Base-by-base conservation (phyloP, 257 asterid species). In the Nyctanthes arbortristis region DNA sequence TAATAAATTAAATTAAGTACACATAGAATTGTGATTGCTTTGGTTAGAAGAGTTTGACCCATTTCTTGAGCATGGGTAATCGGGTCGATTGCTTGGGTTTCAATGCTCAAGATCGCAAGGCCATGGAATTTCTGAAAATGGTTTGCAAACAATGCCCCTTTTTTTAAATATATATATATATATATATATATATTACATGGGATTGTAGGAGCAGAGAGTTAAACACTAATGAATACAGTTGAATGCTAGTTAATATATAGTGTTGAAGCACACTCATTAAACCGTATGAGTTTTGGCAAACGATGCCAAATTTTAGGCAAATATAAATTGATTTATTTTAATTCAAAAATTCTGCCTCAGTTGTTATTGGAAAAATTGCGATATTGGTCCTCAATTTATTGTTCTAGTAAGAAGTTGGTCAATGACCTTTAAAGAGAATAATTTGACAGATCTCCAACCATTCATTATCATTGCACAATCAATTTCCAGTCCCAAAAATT, bases 51-150 rank as follows among this genome's bases (percentile, higher is more conserved):
- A 29, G 22, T 65, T 78, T 75, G 81, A 76, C 77, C 68, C 64
- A 69, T 75, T 43, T 75, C 31, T 35, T 34, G 45, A 61, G 63
- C 40, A 72, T 73, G 24, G 54, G 54, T 43, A 77, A 63, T 63
- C 72, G 73, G 61, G 74, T 72, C 66, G 60, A 63, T 75, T 79
- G 83, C 81, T 60, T 75, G 58, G 75, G 73, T 63, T 73, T 40
- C 52, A 56, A 63, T 65, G 45, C 55, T 77, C 86, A 22, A 71
- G 52, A 73, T 57, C 30, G 34, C 25, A 35, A 29, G 36, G 57
- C 2, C 37, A 68, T 45, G 52, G 75, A 70, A n/a, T n/a, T n/a
- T n/a, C n/a, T n/a, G 70, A 70, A 52, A 70, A 49, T 28, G 58
- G 27, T 22, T 2, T 63, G 16, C 63, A 24, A 63, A 70, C 61